These are phyloP conservation scores for Musa acuminata DNA, from an alignment of 176 grass and related monocot species.

Conservation along the genomic window DNA sequence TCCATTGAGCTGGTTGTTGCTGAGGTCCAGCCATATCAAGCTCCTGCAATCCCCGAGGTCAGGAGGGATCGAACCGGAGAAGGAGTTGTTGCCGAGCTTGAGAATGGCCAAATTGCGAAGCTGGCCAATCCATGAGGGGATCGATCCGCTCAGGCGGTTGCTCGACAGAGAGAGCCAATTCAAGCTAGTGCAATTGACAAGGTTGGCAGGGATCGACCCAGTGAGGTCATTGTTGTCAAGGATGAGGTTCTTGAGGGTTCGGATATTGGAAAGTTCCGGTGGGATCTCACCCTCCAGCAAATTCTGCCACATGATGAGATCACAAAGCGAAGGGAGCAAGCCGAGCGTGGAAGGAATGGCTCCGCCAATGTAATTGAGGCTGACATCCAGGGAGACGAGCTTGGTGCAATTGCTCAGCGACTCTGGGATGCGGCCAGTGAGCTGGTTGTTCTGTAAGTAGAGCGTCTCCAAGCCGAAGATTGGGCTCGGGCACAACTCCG, in stretches of 20 bases:
- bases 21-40: slow-evolving; percentile 20
- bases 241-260: slow-evolving; percentile 16
- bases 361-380: slow-evolving; percentile 20
- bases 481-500: background rate
- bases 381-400: slow-evolving; percentile 9
- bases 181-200: background rate
- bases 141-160: slow-evolving; percentile 5
- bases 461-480: background rate
- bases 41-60: slow-evolving; percentile 22
- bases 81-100: slow-evolving; percentile 19
- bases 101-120: slow-evolving; percentile 15
- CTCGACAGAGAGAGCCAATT: slow-evolving; percentile 18
- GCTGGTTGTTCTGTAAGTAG: slow-evolving; percentile 17
- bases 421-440: slow-evolving; percentile 11
- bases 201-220: slow-evolving; percentile 1
- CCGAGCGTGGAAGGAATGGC: slow-evolving; percentile 3
- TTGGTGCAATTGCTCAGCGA: slow-evolving; percentile 14
- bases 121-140: slow-evolving; percentile 15
- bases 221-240: slow-evolving; percentile 20
- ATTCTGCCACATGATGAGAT: slow-evolving; percentile 25
- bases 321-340: slow-evolving; percentile 1
- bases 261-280: background rate
- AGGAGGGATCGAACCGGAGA: slow-evolving; percentile 14
- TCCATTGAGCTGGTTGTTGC: slow-evolving; percentile 15
- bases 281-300: slow-evolving; percentile 17